Percentiles rank a stretch among this genome's conserved stretches.
Evolutionary conservation across 768 basidiomycete genomes (phyloP).

Genomic region (Galerina marginata): DNA sequence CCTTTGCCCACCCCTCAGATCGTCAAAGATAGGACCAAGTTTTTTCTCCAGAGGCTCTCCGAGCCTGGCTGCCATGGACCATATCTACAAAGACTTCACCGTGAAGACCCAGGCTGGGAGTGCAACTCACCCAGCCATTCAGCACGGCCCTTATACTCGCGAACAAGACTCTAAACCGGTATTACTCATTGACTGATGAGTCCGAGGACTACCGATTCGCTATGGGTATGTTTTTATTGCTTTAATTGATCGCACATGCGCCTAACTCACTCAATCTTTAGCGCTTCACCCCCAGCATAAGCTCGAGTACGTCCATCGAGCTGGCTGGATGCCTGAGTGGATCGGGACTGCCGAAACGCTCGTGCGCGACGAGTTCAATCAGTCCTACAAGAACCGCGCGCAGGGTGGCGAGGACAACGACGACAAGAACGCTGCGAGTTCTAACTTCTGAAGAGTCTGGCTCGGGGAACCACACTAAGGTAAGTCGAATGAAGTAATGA

Average conservation of each 20-base stretch:
- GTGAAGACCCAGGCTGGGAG: not conserved
- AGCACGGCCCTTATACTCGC: constrained; percentile 23
- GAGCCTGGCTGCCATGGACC: constrained; percentile 8
- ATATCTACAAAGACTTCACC: constrained; percentile 10
- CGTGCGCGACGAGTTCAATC: too few species aligned
- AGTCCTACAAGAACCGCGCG: too few species aligned
- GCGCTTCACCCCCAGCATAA: constrained; percentile 27
- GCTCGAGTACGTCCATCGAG: constrained; percentile 24
- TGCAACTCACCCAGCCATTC: constrained; percentile 20
- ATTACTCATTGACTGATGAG: constrained; percentile 35
- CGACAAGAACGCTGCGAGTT: too few species aligned
- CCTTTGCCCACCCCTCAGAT: too few species aligned
- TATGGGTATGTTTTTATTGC: constrained; percentile 34
- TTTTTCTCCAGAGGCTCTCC: too few species aligned
- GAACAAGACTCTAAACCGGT: constrained; percentile 35
- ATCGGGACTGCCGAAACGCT: constrained; percentile 13
- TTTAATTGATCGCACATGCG: not conserved
- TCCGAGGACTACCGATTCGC: constrained; percentile 39
- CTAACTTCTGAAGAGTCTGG: too few species aligned
- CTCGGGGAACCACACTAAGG: too few species aligned
- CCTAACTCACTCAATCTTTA: not conserved
- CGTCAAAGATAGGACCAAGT: too few species aligned
- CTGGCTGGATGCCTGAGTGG: constrained; percentile 23
- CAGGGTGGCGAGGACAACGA: too few species aligned
- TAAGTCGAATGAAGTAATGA: too few species aligned